These are phyloP conservation scores for Cladosporium oxysporum DNA, from an alignment of 2,329 filamentous ascomycete species.

Conservation along the genomic window DNA sequence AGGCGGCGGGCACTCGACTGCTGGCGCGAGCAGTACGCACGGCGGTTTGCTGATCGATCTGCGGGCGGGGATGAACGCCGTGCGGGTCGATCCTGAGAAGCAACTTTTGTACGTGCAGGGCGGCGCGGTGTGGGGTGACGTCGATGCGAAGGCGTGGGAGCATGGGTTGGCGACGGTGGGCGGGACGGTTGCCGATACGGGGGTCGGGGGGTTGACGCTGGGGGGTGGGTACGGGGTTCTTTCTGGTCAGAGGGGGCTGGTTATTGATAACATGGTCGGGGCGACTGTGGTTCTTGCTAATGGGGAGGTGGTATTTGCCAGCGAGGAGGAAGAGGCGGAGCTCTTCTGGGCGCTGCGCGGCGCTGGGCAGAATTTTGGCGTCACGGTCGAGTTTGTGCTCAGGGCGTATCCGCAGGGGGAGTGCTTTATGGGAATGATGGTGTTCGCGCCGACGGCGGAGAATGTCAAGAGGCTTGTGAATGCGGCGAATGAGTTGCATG, in stretches of 20 bases:
- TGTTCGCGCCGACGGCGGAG: conserved; percentile 36
- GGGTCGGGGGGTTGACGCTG: conserved; percentile 53
- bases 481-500: conserved; percentile 29
- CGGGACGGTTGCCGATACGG: conserved; percentile 64
- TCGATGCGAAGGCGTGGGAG: conserved; percentile 51
- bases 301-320: conserved; percentile 42
- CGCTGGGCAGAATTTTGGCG: conserved; percentile 50
- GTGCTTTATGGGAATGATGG: conserved; percentile 40
- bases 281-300: conserved; percentile 45
- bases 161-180: conserved; percentile 60
- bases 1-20: conserved; percentile 59
- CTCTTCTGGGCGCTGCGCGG: conserved; percentile 53
- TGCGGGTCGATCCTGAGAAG: conserved; percentile 50
- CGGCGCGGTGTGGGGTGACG: conserved; percentile 31
- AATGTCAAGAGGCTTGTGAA: conserved; percentile 26
- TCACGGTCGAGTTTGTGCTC: conserved; percentile 49
- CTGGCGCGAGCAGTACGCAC: conserved; percentile 51
- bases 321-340: conserved; percentile 48
- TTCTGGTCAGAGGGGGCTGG: conserved; percentile 56
- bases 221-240: conserved; percentile 44
- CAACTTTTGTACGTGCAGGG: conserved; percentile 32
- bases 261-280: conserved; percentile 52
- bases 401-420: conserved; percentile 31
- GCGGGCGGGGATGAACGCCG: conserved; percentile 48
- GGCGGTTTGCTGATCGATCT: conserved; percentile 61